phyloP scores from a whole-genome alignment of 441 rosid species.

The Syzygium malaccense region DNA sequence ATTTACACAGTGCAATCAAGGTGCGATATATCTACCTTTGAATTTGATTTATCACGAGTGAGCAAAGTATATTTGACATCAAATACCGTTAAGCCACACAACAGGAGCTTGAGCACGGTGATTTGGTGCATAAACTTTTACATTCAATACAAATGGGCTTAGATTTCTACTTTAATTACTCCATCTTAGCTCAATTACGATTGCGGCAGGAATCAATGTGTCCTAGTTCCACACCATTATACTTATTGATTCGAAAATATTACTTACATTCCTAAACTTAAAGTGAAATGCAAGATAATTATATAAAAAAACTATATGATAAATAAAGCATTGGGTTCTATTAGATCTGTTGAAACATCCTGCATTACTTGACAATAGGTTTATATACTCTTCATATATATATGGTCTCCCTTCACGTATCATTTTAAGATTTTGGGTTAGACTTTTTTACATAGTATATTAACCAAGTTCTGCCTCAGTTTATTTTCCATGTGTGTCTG shows the following conservation, averaged over 20 bases:
- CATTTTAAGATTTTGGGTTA: background rate
- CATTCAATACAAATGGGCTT: background rate
- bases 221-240: background rate
- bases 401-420: background rate
- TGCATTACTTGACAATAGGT: background rate
- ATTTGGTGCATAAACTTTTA: background rate
- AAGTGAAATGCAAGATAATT: background rate
- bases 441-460: background rate
- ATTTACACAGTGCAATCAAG: background rate
- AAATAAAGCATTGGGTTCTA: background rate
- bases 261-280: background rate
- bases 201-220: background rate
- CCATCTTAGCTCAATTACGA: background rate
- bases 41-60: background rate
- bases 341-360: background rate
- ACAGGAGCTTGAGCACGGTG: background rate
- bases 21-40: background rate
- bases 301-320: background rate
- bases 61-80: background rate
- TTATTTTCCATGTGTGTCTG: background rate
- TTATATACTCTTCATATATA: background rate
- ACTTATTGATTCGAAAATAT: background rate
- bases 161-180: background rate
- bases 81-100: background rate
- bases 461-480: background rate